Percentiles rank a stretch among this genome's conserved stretches.
Conservation (phyloP, 768 basidiomycete genomes). For the Russula sp. region DNA sequence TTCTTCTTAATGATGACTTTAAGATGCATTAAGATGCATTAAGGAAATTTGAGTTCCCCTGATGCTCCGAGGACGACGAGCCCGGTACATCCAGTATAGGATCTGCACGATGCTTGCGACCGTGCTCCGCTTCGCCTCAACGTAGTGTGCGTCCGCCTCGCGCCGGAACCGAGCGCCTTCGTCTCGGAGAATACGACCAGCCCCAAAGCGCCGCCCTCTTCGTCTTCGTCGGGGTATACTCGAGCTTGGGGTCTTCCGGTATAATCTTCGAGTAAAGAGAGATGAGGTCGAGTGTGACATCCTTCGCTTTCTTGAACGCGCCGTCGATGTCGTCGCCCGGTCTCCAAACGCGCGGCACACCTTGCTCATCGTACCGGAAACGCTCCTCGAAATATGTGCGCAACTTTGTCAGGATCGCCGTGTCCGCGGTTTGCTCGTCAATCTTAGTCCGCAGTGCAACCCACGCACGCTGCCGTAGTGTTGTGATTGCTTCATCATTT, state of each 20-base stretch:
- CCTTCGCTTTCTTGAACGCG: slow-evolving; percentile 87
- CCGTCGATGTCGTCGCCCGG: slow-evolving; percentile 96
- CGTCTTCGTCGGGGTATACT: slow-evolving; percentile 53
- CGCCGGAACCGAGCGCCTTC: slow-evolving; percentile 79
- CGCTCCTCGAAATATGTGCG: slow-evolving; percentile 87
- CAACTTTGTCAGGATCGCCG: slow-evolving; percentile 78
- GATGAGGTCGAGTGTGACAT: slow-evolving; percentile 85
- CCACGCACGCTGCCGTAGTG: slow-evolving; percentile 81
- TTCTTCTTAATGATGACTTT: too few species aligned
- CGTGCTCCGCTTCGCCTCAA: slow-evolving; percentile 95
- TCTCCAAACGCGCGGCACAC: slow-evolving; percentile 96
- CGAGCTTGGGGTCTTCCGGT: slow-evolving; percentile 58
- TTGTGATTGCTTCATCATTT: slow-evolving; percentile 60
- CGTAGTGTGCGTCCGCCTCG: slow-evolving; percentile 94
- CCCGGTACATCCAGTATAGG: slow-evolving; percentile 92
- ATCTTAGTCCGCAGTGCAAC: slow-evolving; percentile 75
- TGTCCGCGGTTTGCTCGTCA: slow-evolving; percentile 88
- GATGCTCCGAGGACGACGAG: slow-evolving; percentile 85
- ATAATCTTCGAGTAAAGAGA: slow-evolving; percentile 81
- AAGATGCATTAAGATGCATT: too few species aligned
- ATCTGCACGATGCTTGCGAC: slow-evolving; percentile 91
- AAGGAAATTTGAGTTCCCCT: too few species aligned
- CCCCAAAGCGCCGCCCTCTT: slow-evolving; percentile 76
- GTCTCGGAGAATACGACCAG: slow-evolving; percentile 81
- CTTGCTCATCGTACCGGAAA: slow-evolving; percentile 91